These are phyloP conservation scores for Colletotrichum agaves DNA, from an alignment of 2,329 filamentous ascomycete species.

Conservation along the genomic window DNA sequence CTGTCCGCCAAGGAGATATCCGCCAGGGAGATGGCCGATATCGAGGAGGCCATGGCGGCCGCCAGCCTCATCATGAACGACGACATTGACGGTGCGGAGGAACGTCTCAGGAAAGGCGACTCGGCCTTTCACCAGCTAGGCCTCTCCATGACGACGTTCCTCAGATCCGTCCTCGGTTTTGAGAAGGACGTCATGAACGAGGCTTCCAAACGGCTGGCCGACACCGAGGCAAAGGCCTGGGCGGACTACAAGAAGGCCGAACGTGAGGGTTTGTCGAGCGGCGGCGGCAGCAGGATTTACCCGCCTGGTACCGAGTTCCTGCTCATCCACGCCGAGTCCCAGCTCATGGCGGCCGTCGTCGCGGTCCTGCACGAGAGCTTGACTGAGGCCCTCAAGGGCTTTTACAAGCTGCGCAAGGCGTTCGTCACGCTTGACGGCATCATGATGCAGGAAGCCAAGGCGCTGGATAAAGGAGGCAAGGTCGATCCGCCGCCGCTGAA, in stretches of 20 bases:
- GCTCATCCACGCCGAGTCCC: slow-evolving; percentile 83
- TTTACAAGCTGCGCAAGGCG: slow-evolving; percentile 92
- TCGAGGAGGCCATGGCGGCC: slow-evolving; percentile 71
- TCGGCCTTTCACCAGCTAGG: slow-evolving; percentile 93
- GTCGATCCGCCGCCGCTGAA: slow-evolving; percentile 36
- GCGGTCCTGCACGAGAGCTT: slow-evolving; percentile 92
- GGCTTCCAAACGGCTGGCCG: slow-evolving; percentile 76
- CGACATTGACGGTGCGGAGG: slow-evolving; percentile 86
- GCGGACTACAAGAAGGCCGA: slow-evolving; percentile 81
- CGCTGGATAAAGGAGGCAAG: slow-evolving; percentile 42
- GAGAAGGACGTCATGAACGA: slow-evolving; percentile 92
- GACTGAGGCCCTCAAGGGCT: slow-evolving; percentile 89
- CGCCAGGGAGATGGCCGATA: slow-evolving; percentile 61
- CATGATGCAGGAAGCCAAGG: slow-evolving; percentile 75
- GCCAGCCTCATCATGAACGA: slow-evolving; percentile 85
- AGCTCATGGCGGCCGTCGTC: slow-evolving; percentile 90
- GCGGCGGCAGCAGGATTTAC: slow-evolving; percentile 66
- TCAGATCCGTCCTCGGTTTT: slow-evolving; percentile 87
- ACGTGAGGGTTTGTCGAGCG: slow-evolving; percentile 40
- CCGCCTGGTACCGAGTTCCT: slow-evolving; percentile 87
- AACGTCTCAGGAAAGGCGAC: slow-evolving; percentile 73
- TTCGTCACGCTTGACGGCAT: slow-evolving; percentile 85
- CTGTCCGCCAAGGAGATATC: slow-evolving; percentile 55
- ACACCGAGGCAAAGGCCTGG: slow-evolving; percentile 81
- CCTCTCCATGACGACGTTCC: slow-evolving; percentile 82